These are phyloP conservation scores for Geranium rotundifolium DNA, from an alignment of 345 rosid genomes.

Conservation along the genomic window DNA sequence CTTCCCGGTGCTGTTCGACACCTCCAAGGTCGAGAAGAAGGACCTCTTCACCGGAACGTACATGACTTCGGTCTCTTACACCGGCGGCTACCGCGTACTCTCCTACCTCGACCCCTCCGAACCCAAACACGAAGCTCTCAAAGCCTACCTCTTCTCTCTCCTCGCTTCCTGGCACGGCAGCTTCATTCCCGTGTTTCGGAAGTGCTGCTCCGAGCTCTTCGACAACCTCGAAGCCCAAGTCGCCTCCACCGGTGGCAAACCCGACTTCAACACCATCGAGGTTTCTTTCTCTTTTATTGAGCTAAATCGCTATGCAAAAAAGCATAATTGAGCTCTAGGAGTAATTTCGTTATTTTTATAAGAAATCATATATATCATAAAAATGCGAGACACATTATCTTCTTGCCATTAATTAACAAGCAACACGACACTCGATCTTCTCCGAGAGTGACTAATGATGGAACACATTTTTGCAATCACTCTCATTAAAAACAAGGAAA, in stretches of 20 bases:
- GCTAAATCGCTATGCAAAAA: no score
- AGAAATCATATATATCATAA: no score
- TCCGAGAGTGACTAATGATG: no score
- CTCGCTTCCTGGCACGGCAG: slow-evolving; percentile 5
- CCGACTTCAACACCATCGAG: slow-evolving; percentile 2
- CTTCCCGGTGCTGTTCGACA: slow-evolving; percentile 24
- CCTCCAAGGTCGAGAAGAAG: slow-evolving; percentile 19
- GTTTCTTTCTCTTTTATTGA: no score
- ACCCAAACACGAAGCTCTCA: slow-evolving; percentile 14
- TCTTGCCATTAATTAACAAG: no score
- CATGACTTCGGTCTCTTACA: slow-evolving; percentile 16
- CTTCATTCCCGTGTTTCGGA: slow-evolving; percentile 14
- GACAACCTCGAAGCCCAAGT: slow-evolving; percentile 9
- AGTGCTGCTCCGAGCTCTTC: slow-evolving; percentile 6
- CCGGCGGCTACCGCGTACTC: slow-evolving; percentile 16
- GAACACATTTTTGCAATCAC: no score
- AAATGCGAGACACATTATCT: no score
- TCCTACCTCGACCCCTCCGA: slow-evolving; percentile 25
- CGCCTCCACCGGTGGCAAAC: slow-evolving; percentile 5
- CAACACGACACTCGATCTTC: no score
- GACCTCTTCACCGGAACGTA: slow-evolving; percentile 17
- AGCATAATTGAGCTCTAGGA: no score
- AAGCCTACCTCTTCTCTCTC: slow-evolving; percentile 9
- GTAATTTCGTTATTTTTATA: no score
- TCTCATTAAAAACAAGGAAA: no score